Percentiles rank a stretch among this genome's conserved stretches.
Evolutionary conservation across 768 basidiomycete species (phyloP).

Genomic region (Russula dissimulans): DNA sequence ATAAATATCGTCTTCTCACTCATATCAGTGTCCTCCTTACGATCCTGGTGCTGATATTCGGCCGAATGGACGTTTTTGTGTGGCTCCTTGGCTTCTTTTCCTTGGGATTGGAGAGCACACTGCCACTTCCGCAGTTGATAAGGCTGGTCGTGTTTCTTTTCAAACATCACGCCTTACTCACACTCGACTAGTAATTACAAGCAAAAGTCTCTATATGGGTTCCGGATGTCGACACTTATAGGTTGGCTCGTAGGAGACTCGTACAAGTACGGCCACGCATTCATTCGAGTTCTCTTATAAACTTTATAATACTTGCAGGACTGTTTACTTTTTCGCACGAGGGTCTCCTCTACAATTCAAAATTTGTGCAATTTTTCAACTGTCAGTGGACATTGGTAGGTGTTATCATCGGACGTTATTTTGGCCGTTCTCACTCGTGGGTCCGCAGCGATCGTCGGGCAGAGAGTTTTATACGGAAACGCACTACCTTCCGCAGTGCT

Average conservation of each 20-base stretch:
- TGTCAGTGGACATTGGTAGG: slow-evolving; percentile 70
- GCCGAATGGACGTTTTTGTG: slow-evolving; percentile 51
- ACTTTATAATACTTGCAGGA: slow-evolving; percentile 33
- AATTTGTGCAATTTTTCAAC: slow-evolving; percentile 74
- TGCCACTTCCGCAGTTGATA: slow-evolving; percentile 79
- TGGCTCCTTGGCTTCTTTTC: slow-evolving; percentile 64
- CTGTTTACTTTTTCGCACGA: slow-evolving; percentile 71
- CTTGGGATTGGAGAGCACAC: slow-evolving; percentile 72
- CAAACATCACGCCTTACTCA: slow-evolving; percentile 1
- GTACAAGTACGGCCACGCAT: slow-evolving; percentile 54
- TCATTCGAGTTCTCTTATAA: background rate
- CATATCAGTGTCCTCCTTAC: slow-evolving; percentile 48
- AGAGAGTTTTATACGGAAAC: slow-evolving; percentile 68
- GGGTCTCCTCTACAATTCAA: slow-evolving; percentile 72
- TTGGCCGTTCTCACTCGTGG: slow-evolving; percentile 10
- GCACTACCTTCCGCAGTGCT: slow-evolving; percentile 46
- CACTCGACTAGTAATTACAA: slow-evolving; percentile 54
- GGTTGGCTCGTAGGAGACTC: slow-evolving; percentile 81
- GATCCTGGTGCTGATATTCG: slow-evolving; percentile 68
- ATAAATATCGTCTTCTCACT: background rate
- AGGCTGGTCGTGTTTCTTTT: slow-evolving; percentile 36
- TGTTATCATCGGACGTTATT: slow-evolving; percentile 1
- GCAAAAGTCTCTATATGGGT: slow-evolving; percentile 73
- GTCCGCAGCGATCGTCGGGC: slow-evolving; percentile 54
- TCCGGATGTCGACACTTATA: slow-evolving; percentile 70